Conservation (phyloP, 1,139 yeast species). For the Geotrichum aggregatum region DNA sequence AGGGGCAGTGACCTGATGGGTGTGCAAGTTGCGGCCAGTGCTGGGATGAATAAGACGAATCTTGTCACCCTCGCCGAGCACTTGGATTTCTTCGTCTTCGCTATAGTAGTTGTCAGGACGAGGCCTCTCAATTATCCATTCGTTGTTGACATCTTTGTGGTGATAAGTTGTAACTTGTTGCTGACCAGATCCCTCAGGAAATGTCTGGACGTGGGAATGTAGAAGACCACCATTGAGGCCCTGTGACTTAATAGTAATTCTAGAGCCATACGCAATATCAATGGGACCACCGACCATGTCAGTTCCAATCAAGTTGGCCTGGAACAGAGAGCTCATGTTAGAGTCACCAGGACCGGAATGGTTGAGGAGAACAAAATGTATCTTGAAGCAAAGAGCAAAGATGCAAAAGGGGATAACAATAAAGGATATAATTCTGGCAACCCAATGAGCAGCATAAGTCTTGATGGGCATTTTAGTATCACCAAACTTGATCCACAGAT, state of each 20-base stretch:
- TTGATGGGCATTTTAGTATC: constrained; percentile 44
- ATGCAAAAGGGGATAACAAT: constrained; percentile 71
- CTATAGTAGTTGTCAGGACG: constrained; percentile 56
- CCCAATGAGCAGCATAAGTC: constrained; percentile 64
- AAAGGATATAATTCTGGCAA: constrained; percentile 57
- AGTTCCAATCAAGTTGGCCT: constrained; percentile 82
- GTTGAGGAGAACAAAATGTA: constrained; percentile 70
- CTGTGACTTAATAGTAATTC: constrained; percentile 78
- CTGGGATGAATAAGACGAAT: constrained; percentile 74
- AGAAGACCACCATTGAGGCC: constrained; percentile 88
- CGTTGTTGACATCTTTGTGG: constrained; percentile 87
- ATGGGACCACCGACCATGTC: constrained; percentile 83
- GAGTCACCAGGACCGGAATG: constrained; percentile 95
- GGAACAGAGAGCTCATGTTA: constrained; percentile 93
- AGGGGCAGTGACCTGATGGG: constrained; percentile 82
- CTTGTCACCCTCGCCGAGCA: constrained; percentile 63
- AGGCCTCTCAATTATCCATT: constrained; percentile 79
- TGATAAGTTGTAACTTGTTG: constrained; percentile 94
- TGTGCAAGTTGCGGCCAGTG: constrained; percentile 88
- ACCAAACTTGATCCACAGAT: constrained; percentile 62
- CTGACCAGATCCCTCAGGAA: constrained; percentile 92
- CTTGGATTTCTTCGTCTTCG: constrained; percentile 53
- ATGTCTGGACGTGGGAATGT: constrained; percentile 91
- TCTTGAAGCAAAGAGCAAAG: constrained; percentile 67
- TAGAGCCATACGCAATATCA: constrained; percentile 76